Evolutionary conservation across 1,139 yeast genomes (phyloP), one percentile per base, ranked within the genome.

Genomic region (Candida frijolesensis): DNA sequence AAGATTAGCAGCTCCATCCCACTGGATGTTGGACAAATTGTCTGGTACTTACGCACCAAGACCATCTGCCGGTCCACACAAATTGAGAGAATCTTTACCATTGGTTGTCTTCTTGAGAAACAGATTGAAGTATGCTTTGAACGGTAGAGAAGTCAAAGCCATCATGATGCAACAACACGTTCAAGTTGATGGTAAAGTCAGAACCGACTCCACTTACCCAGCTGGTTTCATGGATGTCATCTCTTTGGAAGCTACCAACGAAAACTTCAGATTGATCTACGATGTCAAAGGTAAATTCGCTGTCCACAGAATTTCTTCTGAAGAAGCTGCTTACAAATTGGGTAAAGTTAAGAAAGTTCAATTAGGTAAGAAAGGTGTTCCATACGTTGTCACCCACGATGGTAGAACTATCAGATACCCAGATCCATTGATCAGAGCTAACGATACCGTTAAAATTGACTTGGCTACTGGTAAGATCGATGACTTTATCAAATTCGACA

Each of bases 11-110:
- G 97, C 97, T 56, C 99, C 99, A 84, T 88, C 92, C 84, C 99
- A 95, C 88, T 95, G 99, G 99, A 89, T 95, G 96, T 89, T 95
- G 85, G 99, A 94, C 96, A 95, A 95, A 84, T 85, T 95, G 83
- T 89, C 97, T 78, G 99, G 99, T 75, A 84, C 91, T 74, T 94
- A 94, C 79, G 99, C 99, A 65, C 99, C 99, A 83, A 92, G 98
- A 85, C 96, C 98, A 74, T 90, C 97, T 61, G 87, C 96, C 66
- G 99, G 99, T 84, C 99, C 99, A 76, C 99, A 94, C 87, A 94
- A 94, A 83, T 87, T 92, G 79, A 88, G 99, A 82, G 99, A 94
- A 83, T 94, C 97, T 57, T 88, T 94, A 74, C 99, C 99, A 75
- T 87, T 94, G 81, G 85, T 94, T 72, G 94, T 94, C 67, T 94